Base-by-base conservation (phyloP, 768 basidiomycete species). In the Scleroderma citrinum region DNA sequence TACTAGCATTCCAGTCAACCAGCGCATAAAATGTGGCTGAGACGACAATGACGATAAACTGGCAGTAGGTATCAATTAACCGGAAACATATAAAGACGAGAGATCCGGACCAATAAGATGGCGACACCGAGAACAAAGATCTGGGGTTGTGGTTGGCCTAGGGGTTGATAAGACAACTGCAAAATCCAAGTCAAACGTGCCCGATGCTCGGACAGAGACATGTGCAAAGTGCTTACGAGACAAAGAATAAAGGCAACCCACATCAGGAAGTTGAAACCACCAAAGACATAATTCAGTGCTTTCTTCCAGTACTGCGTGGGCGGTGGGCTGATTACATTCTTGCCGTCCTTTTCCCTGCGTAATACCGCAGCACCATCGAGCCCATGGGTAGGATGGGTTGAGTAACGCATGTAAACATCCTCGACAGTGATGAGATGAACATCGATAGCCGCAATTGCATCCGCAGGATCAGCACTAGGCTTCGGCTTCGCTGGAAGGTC, bases 241-340 rank as follows among this genome's bases (percentile, higher is more conserved):
- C 71, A 73, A 46, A 76, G 69, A 46, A 82, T 65, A 52, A 77
- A 76, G 0, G 77, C 79, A 44, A 76, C 69, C 68, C 80, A 73
- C 64, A 82, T 75, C 16, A 82, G 62, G 47, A 71, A 72, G 45
- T 80, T 80, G 60, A 81, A 81, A 1, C 80, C 80, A 37, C 79
- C 77, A 40, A 82, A 76, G 42, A 81, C 51, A 46, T 79, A 82
- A 54, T 72, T 74, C 16, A 77, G 56, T 30, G 71, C 65, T 66
- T 79, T 80, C 57, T 71, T 68, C 69, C 63, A 76, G 55, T 68
- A 70, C 56, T 76, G 72, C 6, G 70, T 72, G 4, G 70, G 71
- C 2, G 76, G 76, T 0, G 76, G 71, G 19, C 71, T 73, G 19
- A 81, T 75, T 35, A 71, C 62, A 57, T 82, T 82, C 54, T 69